A percentile compares a stretch with the other conserved stretches of the same genome.
Evolutionary conservation across 1,284 basidiomycete genomes (phyloP).

Genomic region (Microbotryum lychnidis-dioicae): DNA sequence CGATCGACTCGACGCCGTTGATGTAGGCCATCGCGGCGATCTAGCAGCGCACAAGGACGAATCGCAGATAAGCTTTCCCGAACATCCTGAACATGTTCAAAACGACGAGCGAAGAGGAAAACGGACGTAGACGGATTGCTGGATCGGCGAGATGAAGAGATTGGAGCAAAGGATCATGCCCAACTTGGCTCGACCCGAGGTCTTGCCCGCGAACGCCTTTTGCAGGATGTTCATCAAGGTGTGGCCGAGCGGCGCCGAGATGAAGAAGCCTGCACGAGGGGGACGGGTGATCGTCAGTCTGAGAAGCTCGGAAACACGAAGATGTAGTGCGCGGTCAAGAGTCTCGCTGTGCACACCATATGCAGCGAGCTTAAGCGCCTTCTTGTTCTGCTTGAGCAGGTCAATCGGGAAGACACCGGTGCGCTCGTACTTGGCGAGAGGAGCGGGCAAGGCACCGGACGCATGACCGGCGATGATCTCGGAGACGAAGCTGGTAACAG

Average conservation of each 20-base stretch:
- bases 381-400: slow-evolving; percentile 32
- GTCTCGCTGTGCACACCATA: slow-evolving; percentile 19
- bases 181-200: slow-evolving; percentile 58
- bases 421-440: slow-evolving; percentile 27
- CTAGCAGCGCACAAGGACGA: slow-evolving; percentile 1
- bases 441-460: slow-evolving; percentile 20
- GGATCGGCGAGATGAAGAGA: slow-evolving; percentile 67
- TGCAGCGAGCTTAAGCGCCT: slow-evolving; percentile 33
- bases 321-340: neutral
- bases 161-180: slow-evolving; percentile 70
- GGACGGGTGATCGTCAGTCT: neutral
- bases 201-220: slow-evolving; percentile 65
- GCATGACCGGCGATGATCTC: slow-evolving; percentile 23
- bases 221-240: slow-evolving; percentile 62
- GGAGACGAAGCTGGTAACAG: slow-evolving; percentile 11
- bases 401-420: slow-evolving; percentile 34
- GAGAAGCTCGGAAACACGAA: too few relatives aligned
- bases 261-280: slow-evolving; percentile 52
- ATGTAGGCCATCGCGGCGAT: slow-evolving; percentile 72
- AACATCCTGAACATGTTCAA: neutral
- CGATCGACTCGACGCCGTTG: slow-evolving; percentile 62
- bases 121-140: slow-evolving; percentile 54
- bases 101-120: neutral
- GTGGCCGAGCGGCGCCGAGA: slow-evolving; percentile 76
- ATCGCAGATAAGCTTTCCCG: neutral